Percentiles rank a stretch among this genome's conserved stretches.
These are phyloP conservation scores for Ramaria sp. DNA, from an alignment of 768 basidiomycete genomes.

Conservation along the genomic window DNA sequence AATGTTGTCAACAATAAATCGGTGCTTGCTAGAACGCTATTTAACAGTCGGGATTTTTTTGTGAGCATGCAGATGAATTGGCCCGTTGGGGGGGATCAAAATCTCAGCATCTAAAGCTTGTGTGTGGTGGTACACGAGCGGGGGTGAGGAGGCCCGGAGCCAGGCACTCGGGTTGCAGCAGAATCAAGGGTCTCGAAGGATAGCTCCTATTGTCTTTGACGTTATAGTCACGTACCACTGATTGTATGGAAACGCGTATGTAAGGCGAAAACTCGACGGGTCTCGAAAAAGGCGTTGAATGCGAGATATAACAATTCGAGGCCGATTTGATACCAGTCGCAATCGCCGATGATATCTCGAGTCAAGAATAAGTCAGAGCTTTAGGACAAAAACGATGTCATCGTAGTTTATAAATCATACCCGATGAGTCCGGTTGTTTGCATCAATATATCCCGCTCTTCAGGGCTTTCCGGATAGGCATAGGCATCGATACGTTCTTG, in stretches of 20 bases:
- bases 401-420: slow-evolving; percentile 24
- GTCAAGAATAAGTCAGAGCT: slow-evolving; percentile 18
- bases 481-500: slow-evolving; percentile 37
- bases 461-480: slow-evolving; percentile 50
- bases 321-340: slow-evolving; percentile 50
- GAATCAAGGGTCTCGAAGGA: slow-evolving; percentile 51
- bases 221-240: slow-evolving; percentile 57
- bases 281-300: slow-evolving; percentile 42
- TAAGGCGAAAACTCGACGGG: slow-evolving; percentile 48
- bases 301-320: slow-evolving; percentile 48
- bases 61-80: too few species aligned
- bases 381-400: too few species aligned
- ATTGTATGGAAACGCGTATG: slow-evolving; percentile 52
- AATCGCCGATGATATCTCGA: slow-evolving; percentile 56
- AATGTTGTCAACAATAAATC: slow-evolving; percentile 56
- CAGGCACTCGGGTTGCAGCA: slow-evolving; percentile 38
- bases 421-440: slow-evolving; percentile 50
- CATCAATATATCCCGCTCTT: slow-evolving; percentile 60
- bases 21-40: slow-evolving; percentile 47
- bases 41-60: slow-evolving; percentile 16
- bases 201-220: slow-evolving; percentile 44
- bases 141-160: too few species aligned
- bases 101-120: too few species aligned
- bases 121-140: too few species aligned
- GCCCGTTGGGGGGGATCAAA: too few species aligned